These are phyloP conservation scores for Colletotrichum eleusines DNA, from an alignment of 2,329 filamentous ascomycete species.

Conservation along the genomic window DNA sequence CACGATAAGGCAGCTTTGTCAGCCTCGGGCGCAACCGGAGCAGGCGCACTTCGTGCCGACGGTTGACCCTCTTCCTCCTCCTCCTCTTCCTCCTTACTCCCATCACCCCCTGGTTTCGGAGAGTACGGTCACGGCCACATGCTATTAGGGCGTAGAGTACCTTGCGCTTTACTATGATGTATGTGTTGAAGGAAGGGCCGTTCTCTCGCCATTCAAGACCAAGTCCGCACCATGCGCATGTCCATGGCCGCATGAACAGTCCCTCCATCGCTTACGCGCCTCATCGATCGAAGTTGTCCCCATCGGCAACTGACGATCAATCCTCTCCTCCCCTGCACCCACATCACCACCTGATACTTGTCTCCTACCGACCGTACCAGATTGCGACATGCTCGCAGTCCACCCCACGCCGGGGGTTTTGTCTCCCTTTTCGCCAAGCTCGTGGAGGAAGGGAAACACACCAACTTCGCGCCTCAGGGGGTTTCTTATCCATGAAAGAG, in stretches of 20 bases:
- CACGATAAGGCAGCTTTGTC: constrained; percentile 27
- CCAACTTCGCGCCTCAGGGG: constrained; percentile 10
- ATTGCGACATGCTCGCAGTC: neutral
- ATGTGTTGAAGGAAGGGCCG: neutral
- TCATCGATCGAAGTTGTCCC: constrained; percentile 12
- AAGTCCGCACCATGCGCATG: neutral
- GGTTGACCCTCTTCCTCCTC: neutral
- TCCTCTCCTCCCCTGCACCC: constrained; percentile 7
- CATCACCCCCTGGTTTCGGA: constrained; percentile 8
- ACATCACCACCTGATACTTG: constrained; percentile 4
- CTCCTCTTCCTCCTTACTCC: no score
- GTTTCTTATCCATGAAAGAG: neutral
- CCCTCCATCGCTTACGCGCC: constrained; percentile 13
- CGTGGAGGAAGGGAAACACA: constrained; percentile 5
- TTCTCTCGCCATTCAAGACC: neutral
- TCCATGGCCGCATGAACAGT: neutral
- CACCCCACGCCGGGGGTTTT: constrained; percentile 8
- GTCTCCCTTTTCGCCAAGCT: neutral
- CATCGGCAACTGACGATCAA: constrained; percentile 10
- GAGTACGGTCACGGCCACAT: neutral
- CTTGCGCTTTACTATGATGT: neutral
- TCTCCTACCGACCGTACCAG: constrained; percentile 13
- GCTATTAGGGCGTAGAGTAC: neutral
- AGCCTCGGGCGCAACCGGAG: constrained; percentile 23
- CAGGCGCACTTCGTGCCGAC: neutral